phyloP scores from a whole-genome alignment of 345 rosid species.

The Acer negundo region DNA sequence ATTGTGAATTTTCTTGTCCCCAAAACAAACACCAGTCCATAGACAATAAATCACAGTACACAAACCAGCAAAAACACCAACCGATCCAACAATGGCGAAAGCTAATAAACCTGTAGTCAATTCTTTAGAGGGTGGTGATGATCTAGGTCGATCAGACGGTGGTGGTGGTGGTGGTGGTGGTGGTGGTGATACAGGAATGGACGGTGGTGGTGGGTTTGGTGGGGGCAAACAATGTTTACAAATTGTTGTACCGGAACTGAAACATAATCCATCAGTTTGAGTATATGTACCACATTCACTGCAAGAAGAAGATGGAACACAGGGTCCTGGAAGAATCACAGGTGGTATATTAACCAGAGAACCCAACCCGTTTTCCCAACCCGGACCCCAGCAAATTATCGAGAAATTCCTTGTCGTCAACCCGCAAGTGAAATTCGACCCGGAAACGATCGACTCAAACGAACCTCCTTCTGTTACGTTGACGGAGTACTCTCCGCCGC shows the following conservation, averaged over 20 bases:
- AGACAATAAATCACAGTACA: slow-evolving; percentile 63
- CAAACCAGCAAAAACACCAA: slow-evolving; percentile 64
- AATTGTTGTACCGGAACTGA: slow-evolving; percentile 46
- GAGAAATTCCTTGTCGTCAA: slow-evolving; percentile 44
- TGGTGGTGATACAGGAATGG: background rate
- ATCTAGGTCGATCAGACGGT: slow-evolving; percentile 17
- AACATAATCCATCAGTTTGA: slow-evolving; percentile 50
- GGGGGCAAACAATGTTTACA: slow-evolving; percentile 44
- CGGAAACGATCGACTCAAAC: slow-evolving; percentile 72
- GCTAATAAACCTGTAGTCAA: slow-evolving; percentile 65
- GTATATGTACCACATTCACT: slow-evolving; percentile 51
- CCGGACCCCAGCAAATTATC: slow-evolving; percentile 74
- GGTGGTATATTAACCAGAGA: slow-evolving; percentile 31
- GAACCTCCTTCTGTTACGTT: slow-evolving; percentile 31
- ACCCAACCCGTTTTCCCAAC: slow-evolving; percentile 38
- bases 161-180: slow-evolving; percentile 13
- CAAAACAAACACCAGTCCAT: slow-evolving; percentile 80
- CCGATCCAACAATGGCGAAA: slow-evolving; percentile 72
- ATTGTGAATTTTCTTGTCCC: slow-evolving; percentile 83
- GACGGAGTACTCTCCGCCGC: slow-evolving; percentile 36
- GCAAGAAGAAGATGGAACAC: slow-evolving; percentile 48
- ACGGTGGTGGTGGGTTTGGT: slow-evolving; percentile 12
- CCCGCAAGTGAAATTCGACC: slow-evolving; percentile 74
- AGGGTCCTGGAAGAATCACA: slow-evolving; percentile 72
- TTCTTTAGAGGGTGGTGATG: slow-evolving; percentile 36